Conservation (phyloP, 345 rosid genomes). For the Litchi chinensis region DNA sequence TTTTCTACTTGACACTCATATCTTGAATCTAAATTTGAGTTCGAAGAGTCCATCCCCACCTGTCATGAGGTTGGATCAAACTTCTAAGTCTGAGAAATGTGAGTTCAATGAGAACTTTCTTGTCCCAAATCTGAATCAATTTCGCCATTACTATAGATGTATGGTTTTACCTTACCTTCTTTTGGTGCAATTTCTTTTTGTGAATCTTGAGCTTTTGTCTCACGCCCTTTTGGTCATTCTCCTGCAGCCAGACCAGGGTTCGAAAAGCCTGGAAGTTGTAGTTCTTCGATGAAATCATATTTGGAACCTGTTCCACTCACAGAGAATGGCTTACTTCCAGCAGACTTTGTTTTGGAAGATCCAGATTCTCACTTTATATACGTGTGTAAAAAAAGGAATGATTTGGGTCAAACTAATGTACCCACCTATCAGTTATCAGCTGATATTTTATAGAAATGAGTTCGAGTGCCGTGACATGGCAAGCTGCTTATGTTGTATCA, state of each 20-base stretch:
- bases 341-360: slow-evolving; percentile 74
- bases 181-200: background rate
- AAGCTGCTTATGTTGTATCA: slow-evolving; percentile 18
- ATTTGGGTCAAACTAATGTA: slow-evolving; percentile 30
- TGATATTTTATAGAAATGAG: slow-evolving; percentile 30
- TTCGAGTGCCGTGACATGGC: slow-evolving; percentile 13
- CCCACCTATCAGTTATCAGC: slow-evolving; percentile 46
- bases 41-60: background rate
- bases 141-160: background rate
- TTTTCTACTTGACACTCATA: too few species aligned
- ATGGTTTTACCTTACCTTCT: background rate
- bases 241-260: slow-evolving; percentile 89
- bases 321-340: slow-evolving; percentile 65
- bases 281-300: slow-evolving; percentile 48
- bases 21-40: background rate
- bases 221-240: background rate
- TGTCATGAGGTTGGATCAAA: background rate
- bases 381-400: slow-evolving; percentile 63
- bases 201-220: background rate
- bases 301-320: slow-evolving; percentile 71
- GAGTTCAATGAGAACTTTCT: background rate
- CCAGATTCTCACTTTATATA: slow-evolving; percentile 93
- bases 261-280: slow-evolving; percentile 42
- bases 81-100: too few species aligned
- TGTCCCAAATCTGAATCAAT: background rate